Evolutionary conservation across 2,329 filamentous ascomycete genomes (phyloP).

Genomic region (Pseudopyricularia javanii): DNA sequence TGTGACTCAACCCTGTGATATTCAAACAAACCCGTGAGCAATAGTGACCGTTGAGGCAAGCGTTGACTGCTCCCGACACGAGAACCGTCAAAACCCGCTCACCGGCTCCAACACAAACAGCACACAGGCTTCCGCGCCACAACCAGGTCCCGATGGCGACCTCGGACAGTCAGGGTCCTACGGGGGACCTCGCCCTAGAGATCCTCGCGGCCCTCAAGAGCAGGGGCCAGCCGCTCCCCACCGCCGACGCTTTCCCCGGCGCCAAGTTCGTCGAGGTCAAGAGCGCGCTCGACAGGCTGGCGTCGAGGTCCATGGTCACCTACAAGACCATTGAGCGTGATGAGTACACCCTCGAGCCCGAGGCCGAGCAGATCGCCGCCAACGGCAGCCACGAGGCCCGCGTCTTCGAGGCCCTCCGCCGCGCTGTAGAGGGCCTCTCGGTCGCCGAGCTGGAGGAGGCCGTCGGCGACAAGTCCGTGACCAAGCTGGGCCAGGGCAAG

Average conservation of each 20-base stretch:
- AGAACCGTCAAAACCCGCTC: too few species aligned
- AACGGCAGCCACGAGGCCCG: constrained; percentile 75
- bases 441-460: constrained; percentile 59
- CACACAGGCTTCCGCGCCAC: background rate
- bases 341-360: constrained; percentile 61
- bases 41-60: background rate
- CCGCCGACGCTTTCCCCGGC: constrained; percentile 56
- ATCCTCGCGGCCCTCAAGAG: constrained; percentile 55
- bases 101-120: too few species aligned
- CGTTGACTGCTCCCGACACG: background rate
- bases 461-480: constrained; percentile 57
- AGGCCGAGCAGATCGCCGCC: constrained; percentile 58
- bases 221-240: constrained; percentile 48
- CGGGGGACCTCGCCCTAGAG: constrained; percentile 47
- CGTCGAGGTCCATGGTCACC: constrained; percentile 72
- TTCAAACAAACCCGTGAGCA: background rate
- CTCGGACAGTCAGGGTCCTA: constrained; percentile 3
- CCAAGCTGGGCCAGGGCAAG: constrained; percentile 84
- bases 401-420: constrained; percentile 63
- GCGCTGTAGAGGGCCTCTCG: constrained; percentile 67
- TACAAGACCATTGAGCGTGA: constrained; percentile 78
- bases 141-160: background rate
- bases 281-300: constrained; percentile 75
- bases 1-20: background rate
- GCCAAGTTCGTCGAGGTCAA: constrained; percentile 61